These are phyloP conservation scores for Dryas drummondii DNA, from an alignment of 306 rosid genomes.

Conservation along the genomic window DNA sequence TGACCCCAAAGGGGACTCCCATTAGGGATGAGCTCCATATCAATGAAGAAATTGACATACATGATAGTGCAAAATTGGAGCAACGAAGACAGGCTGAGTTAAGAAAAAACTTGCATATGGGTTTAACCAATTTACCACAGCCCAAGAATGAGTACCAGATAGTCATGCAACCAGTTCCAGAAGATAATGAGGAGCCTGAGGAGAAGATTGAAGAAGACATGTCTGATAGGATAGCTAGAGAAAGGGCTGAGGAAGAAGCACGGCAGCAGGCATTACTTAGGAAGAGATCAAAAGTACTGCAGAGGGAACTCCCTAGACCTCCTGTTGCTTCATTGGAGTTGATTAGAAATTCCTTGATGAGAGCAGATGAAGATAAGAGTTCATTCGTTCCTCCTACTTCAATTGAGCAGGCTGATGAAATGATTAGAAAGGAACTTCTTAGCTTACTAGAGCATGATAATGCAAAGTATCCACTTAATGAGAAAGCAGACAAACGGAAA, in stretches of 20 bases:
- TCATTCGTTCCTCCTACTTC: constrained; percentile 90
- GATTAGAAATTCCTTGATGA: constrained; percentile 72
- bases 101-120: constrained; percentile 67
- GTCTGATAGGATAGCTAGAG: constrained; percentile 93
- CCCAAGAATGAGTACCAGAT: constrained; percentile 90
- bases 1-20: constrained; percentile 89
- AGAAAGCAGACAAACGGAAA: constrained; percentile 61
- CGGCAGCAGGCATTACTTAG: constrained; percentile 78
- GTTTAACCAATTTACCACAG: constrained; percentile 68
- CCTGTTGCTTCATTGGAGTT: constrained; percentile 77
- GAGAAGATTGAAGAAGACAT: constrained; percentile 86
- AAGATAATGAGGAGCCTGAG: constrained; percentile 77
- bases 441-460: constrained; percentile 80
- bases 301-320: constrained; percentile 94
- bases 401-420: constrained; percentile 88
- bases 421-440: constrained; percentile 73
- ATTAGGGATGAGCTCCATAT: constrained; percentile 86
- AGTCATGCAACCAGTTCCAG: constrained; percentile 76
- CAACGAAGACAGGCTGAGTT: constrained; percentile 72
- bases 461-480: constrained; percentile 80
- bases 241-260: constrained; percentile 87
- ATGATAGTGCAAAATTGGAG: constrained; percentile 66
- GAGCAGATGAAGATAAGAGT: constrained; percentile 91
- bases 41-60: constrained; percentile 74
- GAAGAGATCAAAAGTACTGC: constrained; percentile 92